Conservation (phyloP, 2,329 filamentous ascomycete genomes). For the Colletotrichum acutatum region DNA sequence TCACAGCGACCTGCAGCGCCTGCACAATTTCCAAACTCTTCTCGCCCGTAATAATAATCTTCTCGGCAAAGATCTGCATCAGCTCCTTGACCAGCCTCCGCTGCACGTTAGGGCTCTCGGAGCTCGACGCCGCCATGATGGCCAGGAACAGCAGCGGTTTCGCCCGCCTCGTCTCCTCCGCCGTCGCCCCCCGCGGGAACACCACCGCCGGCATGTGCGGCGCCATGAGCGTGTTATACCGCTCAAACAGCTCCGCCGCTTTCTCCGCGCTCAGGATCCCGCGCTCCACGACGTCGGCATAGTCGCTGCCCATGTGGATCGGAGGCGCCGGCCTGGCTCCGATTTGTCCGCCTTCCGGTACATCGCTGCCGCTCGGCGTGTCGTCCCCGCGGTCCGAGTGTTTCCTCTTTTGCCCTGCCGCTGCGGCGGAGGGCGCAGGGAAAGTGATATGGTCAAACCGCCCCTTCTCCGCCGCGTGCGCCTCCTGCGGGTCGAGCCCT, state of each 20-base stretch:
- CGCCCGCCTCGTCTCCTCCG: conserved; percentile 64
- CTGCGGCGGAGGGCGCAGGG: neutral
- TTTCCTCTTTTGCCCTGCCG: conserved; percentile 45
- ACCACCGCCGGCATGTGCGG: conserved; percentile 72
- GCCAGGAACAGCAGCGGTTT: conserved; percentile 78
- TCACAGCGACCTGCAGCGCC: conserved; percentile 77
- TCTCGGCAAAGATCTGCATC: conserved; percentile 79
- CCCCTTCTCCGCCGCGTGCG: conserved; percentile 18
- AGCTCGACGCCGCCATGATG: conserved; percentile 73
- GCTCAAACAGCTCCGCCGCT: conserved; percentile 65
- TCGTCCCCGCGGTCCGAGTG: conserved; percentile 39
- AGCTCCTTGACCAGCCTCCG: conserved; percentile 73
- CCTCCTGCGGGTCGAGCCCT: neutral
- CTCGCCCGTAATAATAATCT: conserved; percentile 78
- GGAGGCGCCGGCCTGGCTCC: conserved; percentile 25
- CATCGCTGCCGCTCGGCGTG: neutral
- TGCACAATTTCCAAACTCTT: conserved; percentile 89
- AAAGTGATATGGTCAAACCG: neutral
- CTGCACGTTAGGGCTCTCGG: conserved; percentile 67
- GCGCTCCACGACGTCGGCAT: conserved; percentile 66
- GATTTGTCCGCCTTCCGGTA: conserved; percentile 6
- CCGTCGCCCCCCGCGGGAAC: conserved; percentile 65
- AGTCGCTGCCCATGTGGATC: conserved; percentile 37
- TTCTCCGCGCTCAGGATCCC: conserved; percentile 67
- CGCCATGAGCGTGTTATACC: conserved; percentile 70